These are phyloP conservation scores for Solanum chacoense DNA, from an alignment of 305 asterid genomes.

Conservation along the genomic window DNA sequence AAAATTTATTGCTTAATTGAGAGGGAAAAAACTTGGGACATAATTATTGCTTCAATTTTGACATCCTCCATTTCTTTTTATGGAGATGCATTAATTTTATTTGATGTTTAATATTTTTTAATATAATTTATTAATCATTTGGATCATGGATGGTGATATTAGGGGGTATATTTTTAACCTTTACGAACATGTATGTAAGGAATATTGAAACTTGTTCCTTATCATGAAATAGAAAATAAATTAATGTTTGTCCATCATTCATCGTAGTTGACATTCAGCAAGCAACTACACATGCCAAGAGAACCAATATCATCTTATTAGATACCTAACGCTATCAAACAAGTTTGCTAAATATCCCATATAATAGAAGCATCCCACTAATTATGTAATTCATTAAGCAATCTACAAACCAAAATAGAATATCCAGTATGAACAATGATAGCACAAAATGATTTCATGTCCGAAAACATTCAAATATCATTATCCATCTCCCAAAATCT, in stretches of 20 bases:
- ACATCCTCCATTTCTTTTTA: background rate
- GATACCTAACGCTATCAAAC: background rate
- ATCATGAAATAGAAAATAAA: too few species aligned
- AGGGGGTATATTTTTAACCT: background rate
- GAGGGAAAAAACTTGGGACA: background rate
- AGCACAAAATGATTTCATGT: too few species aligned
- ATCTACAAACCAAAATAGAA: too few species aligned
- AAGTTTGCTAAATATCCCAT: too few species aligned
- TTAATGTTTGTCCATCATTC: background rate
- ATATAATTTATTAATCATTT: too few species aligned
- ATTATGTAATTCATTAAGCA: too few species aligned
- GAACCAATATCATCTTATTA: background rate
- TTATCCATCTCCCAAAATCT: too few species aligned
- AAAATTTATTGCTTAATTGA: background rate
- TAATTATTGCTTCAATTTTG: background rate
- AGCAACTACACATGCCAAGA: background rate
- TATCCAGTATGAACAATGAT: too few species aligned
- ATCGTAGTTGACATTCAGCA: background rate
- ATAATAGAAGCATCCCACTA: too few species aligned
- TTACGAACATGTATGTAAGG: background rate
- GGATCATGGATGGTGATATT: background rate
- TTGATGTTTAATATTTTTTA: background rate
- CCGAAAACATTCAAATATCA: too few species aligned
- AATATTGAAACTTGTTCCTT: background rate
- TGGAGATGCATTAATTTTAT: background rate